Evolutionary conservation across 345 rosid species (phyloP).

Genomic region (Gossypium turneri): DNA sequence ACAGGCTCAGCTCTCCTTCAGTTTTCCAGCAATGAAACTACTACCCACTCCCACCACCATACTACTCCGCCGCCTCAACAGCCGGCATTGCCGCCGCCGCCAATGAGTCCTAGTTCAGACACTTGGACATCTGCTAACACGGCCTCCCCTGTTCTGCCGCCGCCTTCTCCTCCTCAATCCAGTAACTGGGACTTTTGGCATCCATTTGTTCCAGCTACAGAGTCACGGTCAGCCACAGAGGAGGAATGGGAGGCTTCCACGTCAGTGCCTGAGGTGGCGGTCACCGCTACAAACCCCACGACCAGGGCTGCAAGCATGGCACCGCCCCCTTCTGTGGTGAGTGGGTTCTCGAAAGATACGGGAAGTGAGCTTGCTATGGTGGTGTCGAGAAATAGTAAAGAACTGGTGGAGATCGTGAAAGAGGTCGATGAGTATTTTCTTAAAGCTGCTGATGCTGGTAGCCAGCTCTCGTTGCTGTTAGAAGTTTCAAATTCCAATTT

Average conservation of each 20-base stretch:
- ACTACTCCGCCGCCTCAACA: constrained; percentile 26
- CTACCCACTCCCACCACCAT: constrained; percentile 49
- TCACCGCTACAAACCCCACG: constrained; percentile 23
- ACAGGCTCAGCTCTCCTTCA: constrained; percentile 77
- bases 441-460: constrained; percentile 76
- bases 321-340: constrained; percentile 49
- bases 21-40: constrained; percentile 67
- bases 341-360: constrained; percentile 67
- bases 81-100: constrained; percentile 26
- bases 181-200: constrained; percentile 85
- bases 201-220: constrained; percentile 57
- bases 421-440: constrained; percentile 91
- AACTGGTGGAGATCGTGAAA: constrained; percentile 76
- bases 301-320: constrained; percentile 38
- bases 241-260: constrained; percentile 76
- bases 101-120: constrained; percentile 73
- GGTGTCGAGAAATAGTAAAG: constrained; percentile 73
- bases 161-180: constrained; percentile 54
- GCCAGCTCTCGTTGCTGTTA: constrained; percentile 54
- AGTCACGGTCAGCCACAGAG: constrained; percentile 48
- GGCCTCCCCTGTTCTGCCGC: constrained; percentile 40
- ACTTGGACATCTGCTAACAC: constrained; percentile 70
- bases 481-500: constrained; percentile 57
- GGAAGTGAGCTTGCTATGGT: constrained; percentile 80
- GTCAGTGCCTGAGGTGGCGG: constrained; percentile 38